Evolutionary conservation across 2,329 filamentous ascomycete genomes (phyloP).

Genomic region (Coniochaeta hoffmannii): DNA sequence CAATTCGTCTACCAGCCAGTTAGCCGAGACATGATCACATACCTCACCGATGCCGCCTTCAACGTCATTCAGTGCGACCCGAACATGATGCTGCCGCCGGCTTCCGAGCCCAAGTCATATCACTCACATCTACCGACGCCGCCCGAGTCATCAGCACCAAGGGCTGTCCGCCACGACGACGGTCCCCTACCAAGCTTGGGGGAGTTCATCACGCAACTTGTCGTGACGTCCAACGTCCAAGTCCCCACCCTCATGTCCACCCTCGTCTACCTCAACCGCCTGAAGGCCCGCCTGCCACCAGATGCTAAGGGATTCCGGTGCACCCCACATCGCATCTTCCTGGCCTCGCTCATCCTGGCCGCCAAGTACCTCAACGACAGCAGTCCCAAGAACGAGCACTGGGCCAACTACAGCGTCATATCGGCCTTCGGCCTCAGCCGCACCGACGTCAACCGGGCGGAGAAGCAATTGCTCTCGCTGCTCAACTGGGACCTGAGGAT

Average conservation of each 20-base stretch:
- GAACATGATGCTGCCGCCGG: slow-evolving; percentile 41
- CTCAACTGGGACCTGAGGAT: slow-evolving; percentile 93
- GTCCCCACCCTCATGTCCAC: slow-evolving; percentile 96
- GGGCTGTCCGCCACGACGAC: slow-evolving; percentile 36
- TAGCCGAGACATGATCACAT: slow-evolving; percentile 66
- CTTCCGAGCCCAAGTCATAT: slow-evolving; percentile 20
- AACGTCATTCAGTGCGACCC: slow-evolving; percentile 76
- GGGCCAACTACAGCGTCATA: slow-evolving; percentile 86
- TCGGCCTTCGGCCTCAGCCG: slow-evolving; percentile 85
- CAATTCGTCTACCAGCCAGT: slow-evolving; percentile 75
- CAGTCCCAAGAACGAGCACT: slow-evolving; percentile 99
- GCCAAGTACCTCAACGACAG: slow-evolving; percentile 99
- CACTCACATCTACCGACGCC: slow-evolving; percentile 36
- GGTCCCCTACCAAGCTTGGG: slow-evolving; percentile 69
- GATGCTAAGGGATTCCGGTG: slow-evolving; percentile 95
- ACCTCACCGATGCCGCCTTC: slow-evolving; percentile 66
- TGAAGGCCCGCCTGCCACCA: slow-evolving; percentile 79
- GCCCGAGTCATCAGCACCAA: slow-evolving; percentile 39
- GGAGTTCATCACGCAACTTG: slow-evolving; percentile 85
- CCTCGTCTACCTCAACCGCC: slow-evolving; percentile 81
- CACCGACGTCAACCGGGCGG: slow-evolving; percentile 98
- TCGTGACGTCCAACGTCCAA: slow-evolving; percentile 90
- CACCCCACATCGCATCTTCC: slow-evolving; percentile 95
- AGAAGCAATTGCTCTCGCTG: slow-evolving; percentile 93
- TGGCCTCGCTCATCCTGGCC: slow-evolving; percentile 75